Conservation (phyloP, 352 stramenopile genomes). For the Phytopythium delawarense region DNA sequence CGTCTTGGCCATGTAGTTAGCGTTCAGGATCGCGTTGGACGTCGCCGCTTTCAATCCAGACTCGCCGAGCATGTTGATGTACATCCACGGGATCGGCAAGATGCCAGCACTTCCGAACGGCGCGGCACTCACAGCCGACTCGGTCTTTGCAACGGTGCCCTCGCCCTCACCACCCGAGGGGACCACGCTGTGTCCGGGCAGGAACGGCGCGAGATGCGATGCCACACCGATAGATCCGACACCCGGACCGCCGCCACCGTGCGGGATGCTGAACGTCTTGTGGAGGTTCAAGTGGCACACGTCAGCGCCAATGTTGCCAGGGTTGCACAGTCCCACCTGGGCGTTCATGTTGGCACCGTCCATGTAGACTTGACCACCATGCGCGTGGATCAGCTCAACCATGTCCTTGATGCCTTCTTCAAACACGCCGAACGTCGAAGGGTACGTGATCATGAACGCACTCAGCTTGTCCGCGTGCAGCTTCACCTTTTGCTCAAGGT, state of each 20-base stretch:
- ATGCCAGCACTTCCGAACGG: constrained; percentile 98
- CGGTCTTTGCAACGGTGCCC: constrained; percentile 67
- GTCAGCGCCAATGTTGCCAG: constrained; percentile 95
- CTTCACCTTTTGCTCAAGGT: constrained; percentile 93
- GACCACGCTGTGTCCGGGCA: constrained; percentile 93
- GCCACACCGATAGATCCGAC: constrained; percentile 91
- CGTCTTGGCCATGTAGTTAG: constrained; percentile 99
- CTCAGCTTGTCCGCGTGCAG: constrained; percentile 96
- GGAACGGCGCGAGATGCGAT: constrained; percentile 92
- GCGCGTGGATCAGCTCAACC: constrained; percentile 92
- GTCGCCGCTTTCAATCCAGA: constrained; percentile 93
- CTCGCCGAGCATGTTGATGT: constrained; percentile 99
- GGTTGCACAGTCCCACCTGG: constrained; percentile 97
- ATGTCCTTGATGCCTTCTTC: constrained; percentile 98
- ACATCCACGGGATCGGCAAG: constrained; percentile 99
- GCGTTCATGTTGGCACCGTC: constrained; percentile 99
- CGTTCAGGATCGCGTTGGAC: constrained; percentile 97
- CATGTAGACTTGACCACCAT: constrained; percentile 99
- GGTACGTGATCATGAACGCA: constrained; percentile 99
- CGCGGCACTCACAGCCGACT: constrained; percentile 90
- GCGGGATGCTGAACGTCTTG: constrained; percentile 99
- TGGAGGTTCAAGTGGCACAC: constrained; percentile 99
- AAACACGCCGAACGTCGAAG: constrained; percentile 99
- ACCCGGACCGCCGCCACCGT: constrained; percentile 96
- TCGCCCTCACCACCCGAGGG: constrained; percentile 77